Evolutionary conservation across 2,329 filamentous ascomycete genomes (phyloP).

Genomic region (Phyllosticta capitalensis): DNA sequence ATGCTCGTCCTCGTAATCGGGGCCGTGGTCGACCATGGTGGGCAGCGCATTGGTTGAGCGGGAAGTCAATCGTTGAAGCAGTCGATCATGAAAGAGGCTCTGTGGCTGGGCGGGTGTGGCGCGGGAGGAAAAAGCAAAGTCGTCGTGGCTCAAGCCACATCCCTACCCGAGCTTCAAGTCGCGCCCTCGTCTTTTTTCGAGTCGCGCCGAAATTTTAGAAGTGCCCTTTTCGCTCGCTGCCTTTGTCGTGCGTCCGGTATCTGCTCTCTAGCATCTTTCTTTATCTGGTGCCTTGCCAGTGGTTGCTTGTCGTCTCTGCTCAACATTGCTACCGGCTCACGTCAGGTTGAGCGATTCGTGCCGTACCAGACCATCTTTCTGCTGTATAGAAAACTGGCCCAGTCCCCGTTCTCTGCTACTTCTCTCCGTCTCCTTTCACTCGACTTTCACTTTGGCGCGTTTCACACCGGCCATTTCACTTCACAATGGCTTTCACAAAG

Average conservation of each 20-base stretch:
- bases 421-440: background rate
- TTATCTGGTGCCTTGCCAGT: slow-evolving; percentile 5
- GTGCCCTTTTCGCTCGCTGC: background rate
- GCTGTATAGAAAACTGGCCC: background rate
- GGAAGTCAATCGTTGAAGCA: background rate
- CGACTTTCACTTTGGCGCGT: background rate
- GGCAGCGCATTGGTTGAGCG: background rate
- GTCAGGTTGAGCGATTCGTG: background rate
- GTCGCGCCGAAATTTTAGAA: background rate
- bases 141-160: background rate
- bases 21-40: slow-evolving; percentile 23
- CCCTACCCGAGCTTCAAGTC: slow-evolving; percentile 3
- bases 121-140: background rate
- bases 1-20: slow-evolving; percentile 70
- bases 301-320: background rate
- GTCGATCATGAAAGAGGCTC: background rate
- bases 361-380: background rate
- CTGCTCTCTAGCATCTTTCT: background rate
- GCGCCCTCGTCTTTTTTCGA: background rate
- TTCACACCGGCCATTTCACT: background rate
- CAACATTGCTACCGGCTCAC: background rate
- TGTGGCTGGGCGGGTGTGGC: slow-evolving; percentile 2
- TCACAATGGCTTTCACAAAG: slow-evolving; percentile 7
- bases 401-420: background rate
- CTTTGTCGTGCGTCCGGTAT: background rate